Evolutionary conservation across 208 protist species (phyloP).

Genomic region (Spongospora subterranea): DNA sequence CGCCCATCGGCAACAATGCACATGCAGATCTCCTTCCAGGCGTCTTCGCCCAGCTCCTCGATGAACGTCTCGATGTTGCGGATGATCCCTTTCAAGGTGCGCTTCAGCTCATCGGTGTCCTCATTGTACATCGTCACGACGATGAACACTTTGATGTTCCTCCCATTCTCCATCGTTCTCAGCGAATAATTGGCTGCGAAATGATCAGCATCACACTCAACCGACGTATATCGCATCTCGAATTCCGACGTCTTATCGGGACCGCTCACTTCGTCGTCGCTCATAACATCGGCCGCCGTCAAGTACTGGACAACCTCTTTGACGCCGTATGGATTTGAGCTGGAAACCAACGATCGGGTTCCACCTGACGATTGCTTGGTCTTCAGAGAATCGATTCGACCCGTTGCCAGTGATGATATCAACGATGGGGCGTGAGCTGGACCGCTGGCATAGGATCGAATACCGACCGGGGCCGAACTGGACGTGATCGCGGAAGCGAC

Average conservation of each 20-base stretch:
- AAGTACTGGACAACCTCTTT: constrained; percentile 22
- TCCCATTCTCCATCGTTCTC: not conserved
- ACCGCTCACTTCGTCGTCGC: not conserved
- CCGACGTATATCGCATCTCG: constrained; percentile 29
- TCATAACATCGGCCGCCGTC: not conserved
- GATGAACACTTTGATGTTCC: constrained; percentile 46
- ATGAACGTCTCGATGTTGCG: constrained; percentile 42
- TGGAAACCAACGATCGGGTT: not conserved
- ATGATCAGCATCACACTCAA: constrained; percentile 35
- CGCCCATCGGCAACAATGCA: constrained; percentile 47
- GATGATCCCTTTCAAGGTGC: constrained; percentile 56
- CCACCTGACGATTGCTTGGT: not conserved
- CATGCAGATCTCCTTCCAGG: constrained; percentile 34
- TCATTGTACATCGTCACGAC: constrained; percentile 60
- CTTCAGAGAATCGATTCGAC: not conserved
- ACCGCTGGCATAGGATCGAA: not conserved
- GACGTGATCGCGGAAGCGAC: not conserved
- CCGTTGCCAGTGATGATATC: not conserved
- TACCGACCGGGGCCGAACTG: not conserved
- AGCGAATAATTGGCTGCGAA: constrained; percentile 26
- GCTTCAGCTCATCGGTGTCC: constrained; percentile 34
- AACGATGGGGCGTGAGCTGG: not conserved
- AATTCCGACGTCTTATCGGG: not conserved
- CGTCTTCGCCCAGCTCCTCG: constrained; percentile 17
- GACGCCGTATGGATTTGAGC: not conserved